These are phyloP conservation scores for Eucalyptus tenuipes DNA, from an alignment of 345 rosid species.

Conservation along the genomic window DNA sequence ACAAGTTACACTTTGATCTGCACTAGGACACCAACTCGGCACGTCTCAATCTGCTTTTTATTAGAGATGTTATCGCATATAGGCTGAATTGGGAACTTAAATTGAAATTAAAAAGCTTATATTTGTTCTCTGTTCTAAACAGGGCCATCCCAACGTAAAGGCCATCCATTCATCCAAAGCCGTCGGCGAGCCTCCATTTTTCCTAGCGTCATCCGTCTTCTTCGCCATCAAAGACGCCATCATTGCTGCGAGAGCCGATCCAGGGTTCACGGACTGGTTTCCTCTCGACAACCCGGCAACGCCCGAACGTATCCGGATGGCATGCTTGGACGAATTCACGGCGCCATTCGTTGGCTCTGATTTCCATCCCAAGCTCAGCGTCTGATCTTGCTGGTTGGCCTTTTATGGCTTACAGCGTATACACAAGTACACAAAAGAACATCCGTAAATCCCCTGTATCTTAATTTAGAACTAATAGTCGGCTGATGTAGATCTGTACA, in stretches of 20 bases:
- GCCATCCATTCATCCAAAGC: conserved; percentile 96
- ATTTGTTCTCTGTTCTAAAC: not conserved
- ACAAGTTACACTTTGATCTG: not conserved
- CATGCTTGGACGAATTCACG: conserved; percentile 77
- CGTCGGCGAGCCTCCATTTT: conserved; percentile 96
- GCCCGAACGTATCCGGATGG: conserved; percentile 91
- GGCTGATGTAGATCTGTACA: not conserved
- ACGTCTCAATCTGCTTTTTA: not conserved
- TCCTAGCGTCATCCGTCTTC: conserved; percentile 71
- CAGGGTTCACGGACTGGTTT: conserved; percentile 61
- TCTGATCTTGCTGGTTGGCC: conserved; percentile 12
- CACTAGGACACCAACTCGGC: not conserved
- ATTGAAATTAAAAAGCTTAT: not conserved
- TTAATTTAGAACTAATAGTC: not conserved
- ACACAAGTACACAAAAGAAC: not conserved
- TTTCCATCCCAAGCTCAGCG: conserved; percentile 70
- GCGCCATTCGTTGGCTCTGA: conserved; percentile 29
- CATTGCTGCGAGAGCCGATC: conserved; percentile 65
- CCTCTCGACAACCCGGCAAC: conserved; percentile 92
- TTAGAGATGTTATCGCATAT: not conserved
- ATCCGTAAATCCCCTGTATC: not conserved
- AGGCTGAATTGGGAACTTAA: not conserved
- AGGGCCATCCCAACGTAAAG: conserved; percentile 85
- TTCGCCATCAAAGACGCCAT: conserved; percentile 92
- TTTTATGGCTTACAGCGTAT: not conserved